Evolutionary conservation across 2,329 filamentous ascomycete genomes (phyloP).

Genomic region (Myriosclerotinia curreyana): DNA sequence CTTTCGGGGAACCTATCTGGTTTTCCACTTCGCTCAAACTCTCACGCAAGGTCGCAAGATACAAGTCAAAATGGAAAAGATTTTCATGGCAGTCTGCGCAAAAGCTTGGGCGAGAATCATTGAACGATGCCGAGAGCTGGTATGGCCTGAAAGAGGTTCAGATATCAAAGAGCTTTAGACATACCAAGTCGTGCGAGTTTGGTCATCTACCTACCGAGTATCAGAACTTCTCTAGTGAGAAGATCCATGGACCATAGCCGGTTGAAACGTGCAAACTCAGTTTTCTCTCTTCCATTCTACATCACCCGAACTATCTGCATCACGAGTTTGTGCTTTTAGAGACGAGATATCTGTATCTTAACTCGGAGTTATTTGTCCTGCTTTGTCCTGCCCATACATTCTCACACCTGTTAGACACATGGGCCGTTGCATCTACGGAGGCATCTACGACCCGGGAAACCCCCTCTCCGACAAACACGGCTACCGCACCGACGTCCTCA

Average conservation of each 20-base stretch:
- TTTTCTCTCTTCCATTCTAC: not conserved
- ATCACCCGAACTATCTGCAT: not conserved
- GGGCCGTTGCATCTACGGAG: slow-evolving; percentile 84
- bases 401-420: slow-evolving; percentile 61
- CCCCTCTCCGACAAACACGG: slow-evolving; percentile 70
- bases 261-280: not conserved
- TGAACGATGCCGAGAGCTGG: not conserved
- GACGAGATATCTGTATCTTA: not conserved
- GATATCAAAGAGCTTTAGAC: not conserved
- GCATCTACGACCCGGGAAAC: slow-evolving; percentile 76
- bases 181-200: too few species aligned
- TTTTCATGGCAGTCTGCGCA: not conserved
- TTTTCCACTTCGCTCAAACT: not conserved
- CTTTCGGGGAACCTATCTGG: not conserved
- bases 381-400: not conserved
- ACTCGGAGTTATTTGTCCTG: not conserved
- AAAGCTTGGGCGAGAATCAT: not conserved
- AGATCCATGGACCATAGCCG: not conserved
- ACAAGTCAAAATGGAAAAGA: not conserved
- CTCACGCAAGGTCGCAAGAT: not conserved
- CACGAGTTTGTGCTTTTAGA: not conserved
- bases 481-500: slow-evolving; percentile 76
- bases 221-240: not conserved
- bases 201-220: too few species aligned
- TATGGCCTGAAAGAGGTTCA: not conserved